Percentiles rank a stretch among this genome's conserved stretches.
phyloP scores from a whole-genome alignment of 2,329 filamentous ascomycete genomes.

The Aspergillus vadensis region DNA sequence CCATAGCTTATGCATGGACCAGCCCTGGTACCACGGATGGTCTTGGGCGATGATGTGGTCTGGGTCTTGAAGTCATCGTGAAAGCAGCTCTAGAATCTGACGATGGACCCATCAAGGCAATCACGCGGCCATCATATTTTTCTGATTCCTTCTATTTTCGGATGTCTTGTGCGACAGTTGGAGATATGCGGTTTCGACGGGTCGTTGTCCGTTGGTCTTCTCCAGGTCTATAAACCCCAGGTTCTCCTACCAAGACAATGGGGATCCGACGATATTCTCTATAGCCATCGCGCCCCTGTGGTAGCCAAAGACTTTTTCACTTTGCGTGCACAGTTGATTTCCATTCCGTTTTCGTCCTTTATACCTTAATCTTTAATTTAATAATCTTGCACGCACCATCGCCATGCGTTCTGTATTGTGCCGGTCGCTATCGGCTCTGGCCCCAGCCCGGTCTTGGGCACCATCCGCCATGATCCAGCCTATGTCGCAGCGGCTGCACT shows the following conservation, averaged over 20 bases:
- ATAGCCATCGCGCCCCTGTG: conserved; percentile 1
- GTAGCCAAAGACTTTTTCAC: neutral
- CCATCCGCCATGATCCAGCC: conserved; percentile 10
- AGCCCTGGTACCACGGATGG: conserved; percentile 27
- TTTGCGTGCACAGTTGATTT: neutral
- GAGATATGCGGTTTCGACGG: conserved; percentile 21
- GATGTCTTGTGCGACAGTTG: conserved; percentile 10
- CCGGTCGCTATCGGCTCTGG: conserved; percentile 16
- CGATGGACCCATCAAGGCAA: conserved; percentile 19
- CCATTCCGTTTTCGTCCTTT: neutral
- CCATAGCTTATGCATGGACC: conserved; percentile 14
- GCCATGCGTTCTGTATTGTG: conserved; percentile 22
- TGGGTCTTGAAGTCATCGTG: conserved; percentile 32
- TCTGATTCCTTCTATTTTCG: conserved; percentile 16
- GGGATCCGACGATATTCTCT: neutral
- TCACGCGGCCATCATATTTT: conserved; percentile 30
- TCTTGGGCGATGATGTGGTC: conserved; percentile 21
- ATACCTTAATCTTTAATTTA: conserved; percentile 9
- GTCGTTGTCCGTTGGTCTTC: conserved; percentile 9
- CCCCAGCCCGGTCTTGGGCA: conserved; percentile 15
- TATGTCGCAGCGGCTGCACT: conserved; percentile 22
- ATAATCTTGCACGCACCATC: conserved; percentile 5
- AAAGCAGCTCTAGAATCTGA: conserved; percentile 25
- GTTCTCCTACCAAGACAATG: conserved; percentile 8
- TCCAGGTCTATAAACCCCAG: conserved; percentile 27